Percentiles rank a stretch among this genome's conserved stretches.
phyloP scores from a whole-genome alignment of 2,329 filamentous ascomycete species.

The Hymenoscyphus fructigenus region DNA sequence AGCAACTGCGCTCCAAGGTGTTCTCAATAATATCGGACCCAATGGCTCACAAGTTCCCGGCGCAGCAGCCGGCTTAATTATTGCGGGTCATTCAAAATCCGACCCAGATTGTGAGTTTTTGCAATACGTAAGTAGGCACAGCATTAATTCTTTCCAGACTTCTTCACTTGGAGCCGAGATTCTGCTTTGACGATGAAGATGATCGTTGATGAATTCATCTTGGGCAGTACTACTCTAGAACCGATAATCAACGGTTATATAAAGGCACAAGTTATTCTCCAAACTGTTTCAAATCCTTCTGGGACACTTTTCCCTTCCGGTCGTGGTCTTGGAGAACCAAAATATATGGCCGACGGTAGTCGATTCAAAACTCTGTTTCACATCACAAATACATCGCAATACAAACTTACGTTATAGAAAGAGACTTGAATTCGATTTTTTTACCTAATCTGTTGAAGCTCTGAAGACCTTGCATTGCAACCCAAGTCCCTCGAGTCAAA shows the following conservation, averaged over 20 bases:
- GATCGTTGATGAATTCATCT: constrained; percentile 63
- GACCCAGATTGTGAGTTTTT: constrained; percentile 51
- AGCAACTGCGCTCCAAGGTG: constrained; percentile 48
- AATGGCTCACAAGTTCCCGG: constrained; percentile 48
- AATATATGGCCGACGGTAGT: constrained; percentile 64
- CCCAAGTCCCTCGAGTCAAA: no score
- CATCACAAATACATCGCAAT: no score
- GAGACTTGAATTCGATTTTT: no score
- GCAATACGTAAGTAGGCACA: no score
- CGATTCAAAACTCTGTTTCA: no score
- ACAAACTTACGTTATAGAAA: no score
- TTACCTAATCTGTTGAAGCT: no score
- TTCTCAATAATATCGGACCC: constrained; percentile 56
- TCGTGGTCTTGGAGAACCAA: constrained; percentile 66
- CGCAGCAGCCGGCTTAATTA: constrained; percentile 49
- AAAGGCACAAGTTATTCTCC: constrained; percentile 58
- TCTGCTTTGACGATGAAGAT: constrained; percentile 70
- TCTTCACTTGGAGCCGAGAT: constrained; percentile 76
- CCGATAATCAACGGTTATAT: constrained; percentile 65
- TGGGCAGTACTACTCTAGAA: constrained; percentile 49
- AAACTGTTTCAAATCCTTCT: constrained; percentile 57
- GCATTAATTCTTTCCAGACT: constrained; percentile 51
- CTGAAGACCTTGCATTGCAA: no score
- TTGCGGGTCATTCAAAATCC: constrained; percentile 54
- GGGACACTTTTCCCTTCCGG: constrained; percentile 41